Conservation (phyloP, 2,329 filamentous ascomycete species). For the Cryphonectria carpinicola region DNA sequence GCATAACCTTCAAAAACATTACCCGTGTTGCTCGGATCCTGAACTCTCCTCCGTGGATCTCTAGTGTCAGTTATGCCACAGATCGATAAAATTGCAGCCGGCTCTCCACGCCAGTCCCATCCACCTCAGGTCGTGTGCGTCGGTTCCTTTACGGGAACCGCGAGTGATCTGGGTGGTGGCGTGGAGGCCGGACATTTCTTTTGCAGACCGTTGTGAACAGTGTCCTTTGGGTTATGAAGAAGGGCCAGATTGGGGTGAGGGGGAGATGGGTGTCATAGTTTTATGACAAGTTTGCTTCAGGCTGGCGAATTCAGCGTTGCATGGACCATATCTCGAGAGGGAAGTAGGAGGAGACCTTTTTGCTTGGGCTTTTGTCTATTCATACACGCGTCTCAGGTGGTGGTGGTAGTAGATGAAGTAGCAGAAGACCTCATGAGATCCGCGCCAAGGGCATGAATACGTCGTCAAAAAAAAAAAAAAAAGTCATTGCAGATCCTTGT, state of each 20-base stretch:
- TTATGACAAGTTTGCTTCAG: neutral
- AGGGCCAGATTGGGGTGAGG: no score
- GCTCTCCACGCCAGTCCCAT: slow-evolving; percentile 54
- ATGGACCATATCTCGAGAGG: no score
- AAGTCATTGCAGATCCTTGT: slow-evolving; percentile 6
- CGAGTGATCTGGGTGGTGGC: slow-evolving; percentile 39
- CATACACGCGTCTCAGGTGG: neutral
- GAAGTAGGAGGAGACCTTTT: neutral
- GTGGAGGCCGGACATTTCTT: slow-evolving; percentile 49
- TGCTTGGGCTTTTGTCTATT: neutral
- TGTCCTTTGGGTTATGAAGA: neutral
- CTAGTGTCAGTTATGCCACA: slow-evolving; percentile 76
- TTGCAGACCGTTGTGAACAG: neutral
- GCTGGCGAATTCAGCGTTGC: neutral
- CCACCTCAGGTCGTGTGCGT: slow-evolving; percentile 47
- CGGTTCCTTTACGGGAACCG: slow-evolving; percentile 35
- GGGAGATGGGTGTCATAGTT: neutral
- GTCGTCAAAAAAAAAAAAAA: neutral
- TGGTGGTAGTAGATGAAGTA: neutral
- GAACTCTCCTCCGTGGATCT: slow-evolving; percentile 51
- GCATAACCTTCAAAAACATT: slow-evolving; percentile 68
- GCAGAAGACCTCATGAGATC: neutral
- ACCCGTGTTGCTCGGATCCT: slow-evolving; percentile 81
- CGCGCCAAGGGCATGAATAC: neutral
- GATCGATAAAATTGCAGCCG: slow-evolving; percentile 77